A percentile compares a stretch with the other conserved stretches of the same genome.
Evolutionary conservation across 495 filamentous ascomycete species (phyloP).

Genomic region (Massariosphaeria phaeospora): DNA sequence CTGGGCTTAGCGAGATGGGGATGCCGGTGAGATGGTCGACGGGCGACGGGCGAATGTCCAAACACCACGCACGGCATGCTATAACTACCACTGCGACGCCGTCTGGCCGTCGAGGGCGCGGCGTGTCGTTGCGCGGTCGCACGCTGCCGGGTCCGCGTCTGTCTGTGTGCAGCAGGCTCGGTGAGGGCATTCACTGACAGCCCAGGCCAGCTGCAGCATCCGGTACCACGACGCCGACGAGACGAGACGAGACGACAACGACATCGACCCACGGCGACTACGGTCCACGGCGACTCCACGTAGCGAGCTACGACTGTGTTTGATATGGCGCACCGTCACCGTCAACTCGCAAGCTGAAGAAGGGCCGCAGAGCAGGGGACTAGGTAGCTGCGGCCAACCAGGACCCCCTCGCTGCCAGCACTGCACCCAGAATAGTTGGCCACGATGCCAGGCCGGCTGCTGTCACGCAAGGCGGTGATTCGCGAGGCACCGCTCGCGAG

Average conservation of each 20-base stretch:
- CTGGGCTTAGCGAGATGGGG: constrained; percentile 20
- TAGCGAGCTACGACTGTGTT: not conserved
- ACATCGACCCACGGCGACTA: no score
- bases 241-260: no score
- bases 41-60: constrained; percentile 15
- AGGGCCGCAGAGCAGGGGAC: not conserved
- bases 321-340: not conserved
- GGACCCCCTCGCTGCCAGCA: constrained; percentile 1
- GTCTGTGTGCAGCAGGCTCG: not conserved
- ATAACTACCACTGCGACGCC: not conserved
- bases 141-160: not conserved
- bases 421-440: constrained; percentile 24
- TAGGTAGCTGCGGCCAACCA: not conserved
- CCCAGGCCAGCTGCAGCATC: constrained; percentile 1
- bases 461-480: constrained; percentile 11
- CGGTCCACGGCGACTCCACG: no score
- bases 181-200: not conserved
- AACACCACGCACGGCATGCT: constrained; percentile 4
- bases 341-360: constrained; percentile 22
- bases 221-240: no score
- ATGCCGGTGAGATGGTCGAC: constrained; percentile 16
- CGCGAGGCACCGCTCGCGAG: constrained; percentile 12
- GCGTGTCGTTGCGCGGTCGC: no score
- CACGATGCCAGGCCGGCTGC: constrained; percentile 5
- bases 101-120: not conserved